phyloP scores from a whole-genome alignment of 78 protist genomes.

The Bigelowiella natans region DNA sequence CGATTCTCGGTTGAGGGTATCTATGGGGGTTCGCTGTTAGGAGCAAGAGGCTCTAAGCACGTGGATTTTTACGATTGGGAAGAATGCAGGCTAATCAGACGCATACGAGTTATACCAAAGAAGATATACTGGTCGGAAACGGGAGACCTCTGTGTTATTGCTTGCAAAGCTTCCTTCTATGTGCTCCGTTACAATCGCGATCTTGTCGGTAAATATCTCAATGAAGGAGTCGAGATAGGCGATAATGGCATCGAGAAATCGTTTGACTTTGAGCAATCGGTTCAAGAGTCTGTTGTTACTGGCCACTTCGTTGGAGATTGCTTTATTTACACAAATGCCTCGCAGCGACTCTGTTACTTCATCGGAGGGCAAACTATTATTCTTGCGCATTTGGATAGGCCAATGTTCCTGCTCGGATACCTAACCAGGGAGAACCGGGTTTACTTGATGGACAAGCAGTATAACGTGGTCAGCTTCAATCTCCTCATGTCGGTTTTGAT shows the following conservation, averaged over 20 bases:
- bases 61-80: constrained; percentile 91
- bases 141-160: constrained; percentile 57
- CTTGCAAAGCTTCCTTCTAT: constrained; percentile 64
- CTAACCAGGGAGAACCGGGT: constrained; percentile 64
- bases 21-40: constrained; percentile 83
- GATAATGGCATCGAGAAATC: constrained; percentile 86
- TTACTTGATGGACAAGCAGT: constrained; percentile 68
- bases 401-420: constrained; percentile 37
- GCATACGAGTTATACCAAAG: constrained; percentile 73
- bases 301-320: constrained; percentile 89
- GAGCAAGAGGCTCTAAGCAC: constrained; percentile 47
- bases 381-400: constrained; percentile 64
- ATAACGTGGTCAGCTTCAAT: constrained; percentile 30
- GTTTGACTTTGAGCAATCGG: constrained; percentile 68
- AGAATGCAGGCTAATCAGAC: constrained; percentile 53
- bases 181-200: constrained; percentile 63
- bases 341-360: constrained; percentile 70
- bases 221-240: background rate
- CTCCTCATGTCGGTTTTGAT: background rate
- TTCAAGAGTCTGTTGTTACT: constrained; percentile 50
- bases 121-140: constrained; percentile 77
- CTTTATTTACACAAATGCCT: constrained; percentile 74
- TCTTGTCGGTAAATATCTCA: background rate
- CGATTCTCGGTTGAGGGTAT: constrained; percentile 62
- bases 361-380: constrained; percentile 85